Conservation (phyloP, 495 filamentous ascomycete genomes). For the Annulohypoxylon bovei region DNA sequence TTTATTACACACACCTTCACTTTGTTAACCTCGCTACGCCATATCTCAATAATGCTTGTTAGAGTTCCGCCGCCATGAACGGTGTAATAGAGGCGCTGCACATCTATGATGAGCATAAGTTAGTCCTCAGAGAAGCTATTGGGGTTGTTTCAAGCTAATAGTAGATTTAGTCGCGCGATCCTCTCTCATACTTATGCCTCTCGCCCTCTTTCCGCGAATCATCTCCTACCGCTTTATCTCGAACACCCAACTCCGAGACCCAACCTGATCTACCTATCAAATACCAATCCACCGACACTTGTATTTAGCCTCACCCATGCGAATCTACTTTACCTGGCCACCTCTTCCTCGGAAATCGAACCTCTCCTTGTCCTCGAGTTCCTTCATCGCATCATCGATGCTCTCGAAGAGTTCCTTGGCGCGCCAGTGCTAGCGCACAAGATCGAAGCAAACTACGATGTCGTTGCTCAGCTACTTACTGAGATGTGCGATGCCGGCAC, state of each 20-base stretch:
- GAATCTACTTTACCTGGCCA: slow-evolving; percentile 86
- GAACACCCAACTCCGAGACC: slow-evolving; percentile 84
- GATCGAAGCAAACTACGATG: slow-evolving; percentile 90
- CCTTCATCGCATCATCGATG: slow-evolving; percentile 91
- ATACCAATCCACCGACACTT: slow-evolving; percentile 84
- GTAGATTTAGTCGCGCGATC: slow-evolving; percentile 49
- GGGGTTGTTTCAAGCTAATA: slow-evolving; percentile 2
- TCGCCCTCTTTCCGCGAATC: slow-evolving; percentile 79
- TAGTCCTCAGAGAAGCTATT: slow-evolving; percentile 36
- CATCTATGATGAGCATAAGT: slow-evolving; percentile 95
- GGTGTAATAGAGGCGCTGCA: slow-evolving; percentile 93
- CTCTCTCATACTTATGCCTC: slow-evolving; percentile 68
- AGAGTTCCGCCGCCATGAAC: slow-evolving; percentile 65
- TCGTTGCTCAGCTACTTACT: slow-evolving; percentile 89
- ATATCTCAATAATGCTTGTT: slow-evolving; percentile 34
- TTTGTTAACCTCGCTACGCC: background rate
- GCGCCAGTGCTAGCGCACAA: slow-evolving; percentile 85
- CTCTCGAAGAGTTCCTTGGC: slow-evolving; percentile 93
- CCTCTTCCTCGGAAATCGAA: slow-evolving; percentile 84
- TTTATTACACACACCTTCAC: background rate
- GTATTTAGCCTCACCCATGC: slow-evolving; percentile 88
- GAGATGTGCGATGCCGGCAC: slow-evolving; percentile 97
- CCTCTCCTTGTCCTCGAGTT: slow-evolving; percentile 96
- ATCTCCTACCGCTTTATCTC: slow-evolving; percentile 87
- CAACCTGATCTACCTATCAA: slow-evolving; percentile 83